Base-by-base conservation (phyloP, 2,329 filamentous ascomycete species). In the Huntiella moniliformis region DNA sequence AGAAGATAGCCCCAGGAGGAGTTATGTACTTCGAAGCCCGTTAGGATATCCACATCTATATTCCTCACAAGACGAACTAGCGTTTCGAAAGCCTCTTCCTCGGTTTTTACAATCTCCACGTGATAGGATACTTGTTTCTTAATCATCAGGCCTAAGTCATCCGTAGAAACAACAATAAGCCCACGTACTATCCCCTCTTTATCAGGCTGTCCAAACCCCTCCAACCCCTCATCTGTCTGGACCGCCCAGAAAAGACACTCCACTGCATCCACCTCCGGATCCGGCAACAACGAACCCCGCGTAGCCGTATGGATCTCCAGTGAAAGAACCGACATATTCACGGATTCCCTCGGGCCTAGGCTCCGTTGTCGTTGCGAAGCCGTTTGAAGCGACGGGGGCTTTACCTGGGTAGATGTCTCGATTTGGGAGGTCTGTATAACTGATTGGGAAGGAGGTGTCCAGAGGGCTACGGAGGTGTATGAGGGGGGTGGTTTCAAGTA, bases 321-420 rank as follows among this genome's bases (percentile, higher is more conserved):
- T 53, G 86, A 92, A 83, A 98, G 87, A 13, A 81, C 85, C 53
- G 83, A 94, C 91, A 98, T 96, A 58, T 94, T 93, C 54, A 91
- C 82, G 2, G 76, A 77, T 58, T 92, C 84, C 53, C 88, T 82
- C 55, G 84, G 74, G 53, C 77, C 85, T 0, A 79, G 82, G 1
- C 10, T 18, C 8, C 38, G 36, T 15, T 38, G 43, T 10, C 44
- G 82, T 53, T 87, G 85, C 0, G 81, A 85, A 58, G 82, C 93
- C 57, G 87, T 28, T 28, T 28, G 91, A 65, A 87, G 88, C 0
- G 81, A 84, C 57, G 33, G 15, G 2, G 13, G 35, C 36, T 84
- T 82, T 57, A 72, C 81, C 44, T 88, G 87, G 0, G 88, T 95
- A 0, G 86, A 77, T 0, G 82, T 85, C 43, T 93, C 83, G 45